Evolutionary conservation across 2,329 filamentous ascomycete species (phyloP).

Genomic region (Colletotrichum gloeosporioides): DNA sequence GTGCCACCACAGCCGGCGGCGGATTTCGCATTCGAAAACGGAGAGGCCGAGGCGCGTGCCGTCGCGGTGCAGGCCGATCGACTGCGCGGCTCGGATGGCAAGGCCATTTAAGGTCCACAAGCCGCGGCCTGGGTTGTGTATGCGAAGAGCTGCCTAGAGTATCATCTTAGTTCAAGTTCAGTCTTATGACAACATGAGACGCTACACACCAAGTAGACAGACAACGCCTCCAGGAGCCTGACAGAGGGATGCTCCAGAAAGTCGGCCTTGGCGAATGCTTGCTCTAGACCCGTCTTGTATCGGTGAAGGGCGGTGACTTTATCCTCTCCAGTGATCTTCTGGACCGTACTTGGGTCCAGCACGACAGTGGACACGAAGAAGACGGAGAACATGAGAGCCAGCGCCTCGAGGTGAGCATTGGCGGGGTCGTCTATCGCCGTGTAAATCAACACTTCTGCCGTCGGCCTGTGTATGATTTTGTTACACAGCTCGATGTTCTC

Average conservation of each 20-base stretch:
- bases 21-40: slow-evolving; percentile 57
- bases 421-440: slow-evolving; percentile 34
- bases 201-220: slow-evolving; percentile 39
- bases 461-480: slow-evolving; percentile 34
- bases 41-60: slow-evolving; percentile 33
- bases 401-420: slow-evolving; percentile 26
- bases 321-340: slow-evolving; percentile 26
- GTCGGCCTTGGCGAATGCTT: slow-evolving; percentile 40
- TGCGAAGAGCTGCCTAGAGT: slow-evolving; percentile 32
- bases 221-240: slow-evolving; percentile 37
- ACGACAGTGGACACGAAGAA: slow-evolving; percentile 53
- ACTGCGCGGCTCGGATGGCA: slow-evolving; percentile 50
- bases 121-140: slow-evolving; percentile 36
- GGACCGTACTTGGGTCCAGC: slow-evolving; percentile 42
- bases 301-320: slow-evolving; percentile 27
- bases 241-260: slow-evolving; percentile 45
- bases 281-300: slow-evolving; percentile 40
- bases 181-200: too few species aligned
- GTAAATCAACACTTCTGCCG: slow-evolving; percentile 36
- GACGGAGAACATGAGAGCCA: slow-evolving; percentile 51
- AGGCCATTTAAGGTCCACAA: slow-evolving; percentile 48
- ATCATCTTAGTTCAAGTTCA: neutral
- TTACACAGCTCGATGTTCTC: slow-evolving; percentile 32
- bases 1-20: slow-evolving; percentile 61
- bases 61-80: slow-evolving; percentile 58